Evolutionary conservation across 2,329 filamentous ascomycete genomes (phyloP).

Genomic region (Ophiostoma perfectum): DNA sequence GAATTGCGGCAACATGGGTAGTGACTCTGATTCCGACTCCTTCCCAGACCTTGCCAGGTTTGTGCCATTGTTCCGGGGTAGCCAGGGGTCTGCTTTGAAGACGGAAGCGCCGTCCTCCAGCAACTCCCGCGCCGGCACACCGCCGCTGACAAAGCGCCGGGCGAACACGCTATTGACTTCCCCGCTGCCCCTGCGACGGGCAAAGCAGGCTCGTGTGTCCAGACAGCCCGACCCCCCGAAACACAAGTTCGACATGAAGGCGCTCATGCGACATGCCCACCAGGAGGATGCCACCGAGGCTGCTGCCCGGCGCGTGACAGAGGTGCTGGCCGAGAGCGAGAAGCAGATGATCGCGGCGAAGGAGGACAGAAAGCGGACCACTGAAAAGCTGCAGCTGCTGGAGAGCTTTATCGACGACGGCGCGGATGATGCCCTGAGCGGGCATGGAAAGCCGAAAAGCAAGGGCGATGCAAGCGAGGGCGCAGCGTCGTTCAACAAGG

Average conservation of each 20-base stretch:
- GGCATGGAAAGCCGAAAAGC: slow-evolving; percentile 17
- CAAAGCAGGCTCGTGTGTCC: slow-evolving; percentile 21
- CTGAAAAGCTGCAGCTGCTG: slow-evolving; percentile 29
- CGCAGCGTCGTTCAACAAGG: slow-evolving; percentile 30
- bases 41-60: slow-evolving; percentile 14
- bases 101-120: neutral
- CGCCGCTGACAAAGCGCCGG: slow-evolving; percentile 23
- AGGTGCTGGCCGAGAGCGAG: slow-evolving; percentile 31
- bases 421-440: neutral
- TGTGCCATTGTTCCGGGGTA: neutral
- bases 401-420: slow-evolving; percentile 29
- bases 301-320: slow-evolving; percentile 44
- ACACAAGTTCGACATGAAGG: slow-evolving; percentile 60
- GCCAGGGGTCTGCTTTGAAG: neutral
- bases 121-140: neutral
- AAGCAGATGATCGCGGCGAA: slow-evolving; percentile 21
- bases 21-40: slow-evolving; percentile 16
- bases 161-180: slow-evolving; percentile 30
- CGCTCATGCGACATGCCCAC: slow-evolving; percentile 54
- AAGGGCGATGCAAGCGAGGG: neutral
- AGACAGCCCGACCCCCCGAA: slow-evolving; percentile 37
- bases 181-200: slow-evolving; percentile 41
- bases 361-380: slow-evolving; percentile 12
- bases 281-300: slow-evolving; percentile 56
- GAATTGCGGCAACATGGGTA: slow-evolving; percentile 12